Evolutionary conservation across 148 eudicot genomes (phyloP), one percentile per base, ranked within the genome.

Genomic region (Pouteria glomerata): DNA sequence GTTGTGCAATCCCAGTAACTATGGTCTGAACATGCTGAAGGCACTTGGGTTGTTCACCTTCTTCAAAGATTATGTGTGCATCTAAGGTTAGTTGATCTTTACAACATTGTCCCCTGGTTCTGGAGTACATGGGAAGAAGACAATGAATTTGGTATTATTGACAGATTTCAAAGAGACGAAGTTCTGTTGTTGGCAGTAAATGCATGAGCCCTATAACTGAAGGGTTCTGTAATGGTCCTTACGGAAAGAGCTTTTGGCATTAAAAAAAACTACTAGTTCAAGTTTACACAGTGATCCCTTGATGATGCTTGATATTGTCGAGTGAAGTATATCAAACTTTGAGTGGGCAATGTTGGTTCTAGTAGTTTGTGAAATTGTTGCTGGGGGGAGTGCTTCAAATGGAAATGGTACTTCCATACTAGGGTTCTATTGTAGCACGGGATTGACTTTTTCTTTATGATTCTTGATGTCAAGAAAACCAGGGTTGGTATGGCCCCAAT

Each of bases 61-160:
- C 11, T 18, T 51, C 4, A n/a, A n/a, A n/a, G n/a, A n/a, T n/a
- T n/a, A n/a, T n/a, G n/a, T n/a, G n/a, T n/a, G n/a, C n/a, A n/a
- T n/a, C n/a, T n/a, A n/a, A n/a, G n/a, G 50, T 63, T 63, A 35
- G 68, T 63, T 15, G 11, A 39, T 41, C 51, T 63, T n/a, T 21
- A 7, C 11, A n/a, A 11, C 35, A 8, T 4, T 31, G 1, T 63
- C 23, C 50, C 24, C 19, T 11, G 3, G 50, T 29, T n/a, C n/a
- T n/a, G n/a, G n/a, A n/a, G n/a, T 23, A 21, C 39, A 6, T 23
- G 52, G 18, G 2, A 24, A 39, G 44, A 18, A 34, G 16, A n/a
- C 19, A 23, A 37, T 18, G 30, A 4, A 63, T 63, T 63, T 63
- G 10, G 47, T 5, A 37, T 63, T n/a, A 8, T 63, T 4, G 1